phyloP scores from a whole-genome alignment of 805 yeast genomes.

The Dipodascus geniculatus region DNA sequence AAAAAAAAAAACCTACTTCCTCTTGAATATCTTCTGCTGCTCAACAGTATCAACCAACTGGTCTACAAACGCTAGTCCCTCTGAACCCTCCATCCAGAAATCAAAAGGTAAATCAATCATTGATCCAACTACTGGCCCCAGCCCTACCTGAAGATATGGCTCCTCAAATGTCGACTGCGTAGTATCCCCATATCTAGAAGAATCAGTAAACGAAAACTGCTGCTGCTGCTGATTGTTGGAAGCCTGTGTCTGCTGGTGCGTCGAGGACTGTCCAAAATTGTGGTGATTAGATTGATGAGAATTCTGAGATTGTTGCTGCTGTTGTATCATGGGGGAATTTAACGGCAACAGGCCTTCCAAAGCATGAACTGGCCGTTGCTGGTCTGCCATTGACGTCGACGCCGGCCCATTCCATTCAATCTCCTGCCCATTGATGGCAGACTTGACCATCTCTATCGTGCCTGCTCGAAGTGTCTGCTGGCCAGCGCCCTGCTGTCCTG shows the following conservation, averaged over 20 bases:
- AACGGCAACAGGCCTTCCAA: not conserved
- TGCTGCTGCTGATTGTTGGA: slow-evolving; percentile 3
- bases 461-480: not conserved
- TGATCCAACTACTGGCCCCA: slow-evolving; percentile 2
- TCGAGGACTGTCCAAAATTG: not conserved
- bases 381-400: not conserved
- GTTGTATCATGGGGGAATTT: slow-evolving; percentile 1
- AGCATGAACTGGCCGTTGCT: not conserved
- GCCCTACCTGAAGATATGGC: not conserved
- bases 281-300: not conserved
- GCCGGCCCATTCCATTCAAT: not conserved
- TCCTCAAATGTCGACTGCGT: not conserved
- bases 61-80: slow-evolving; percentile 21
- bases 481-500: not conserved
- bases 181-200: not conserved
- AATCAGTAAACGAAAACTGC: not conserved
- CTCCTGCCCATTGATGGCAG: not conserved
- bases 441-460: not conserved
- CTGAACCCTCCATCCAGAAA: slow-evolving; percentile 21
- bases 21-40: slow-evolving; percentile 12
- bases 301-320: not conserved
- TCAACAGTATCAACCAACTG: slow-evolving; percentile 21
- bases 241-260: not conserved
- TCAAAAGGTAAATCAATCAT: slow-evolving; percentile 19
- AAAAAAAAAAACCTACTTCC: not conserved